Base-by-base conservation (phyloP, 441 rosid species). In the Euphorbia neoarborescens region DNA sequence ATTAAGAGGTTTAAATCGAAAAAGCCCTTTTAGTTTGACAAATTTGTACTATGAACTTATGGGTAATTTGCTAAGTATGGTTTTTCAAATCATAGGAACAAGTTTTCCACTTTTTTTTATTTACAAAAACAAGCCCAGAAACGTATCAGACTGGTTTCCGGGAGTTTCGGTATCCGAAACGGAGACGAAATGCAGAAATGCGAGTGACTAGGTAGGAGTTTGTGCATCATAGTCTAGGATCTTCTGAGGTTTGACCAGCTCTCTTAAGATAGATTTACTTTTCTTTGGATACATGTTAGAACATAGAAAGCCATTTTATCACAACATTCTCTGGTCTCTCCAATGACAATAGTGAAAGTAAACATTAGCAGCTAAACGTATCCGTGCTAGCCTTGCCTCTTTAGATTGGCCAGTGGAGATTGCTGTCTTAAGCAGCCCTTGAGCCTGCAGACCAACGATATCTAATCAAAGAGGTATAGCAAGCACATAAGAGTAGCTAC, bases 341-440 rank as follows among this genome's bases (percentile, higher is more conserved):
- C 32, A 24, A 28, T 15, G 57, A 38, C 27, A 56, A 48, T 17
- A 17, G n/a, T 19, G 42, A 40, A 74, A 58, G 42, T 65, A 69
- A 35, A 69, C 30, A 60, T 28, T 7, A 42, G 64, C 13, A 53
- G 69, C 58, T 66, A 64, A 62, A 65, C 96, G 84, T 89, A 95
- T 98, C 90, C 94, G 91, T 68, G 97, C 92, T 81, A 95, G 76
- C 75, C 99, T 87, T 66, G 98, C 97, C 84, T 95, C 99, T 82
- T 95, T 95, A 70, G 99, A 95, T 80, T 87, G 93, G 72, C 98
- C 99, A 69, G 91, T 85, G 73, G 97, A 81, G 77, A 77, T 77
- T 68, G 97, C 76, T 75, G 86, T 88, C 84, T 95, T 89, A 62
- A 95, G 88, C 79, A 95, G 82, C 66, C 94, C 90, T 78, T 95